Conservation (phyloP, 2,329 filamentous ascomycete species). For the Colletotrichum brevisporum region DNA sequence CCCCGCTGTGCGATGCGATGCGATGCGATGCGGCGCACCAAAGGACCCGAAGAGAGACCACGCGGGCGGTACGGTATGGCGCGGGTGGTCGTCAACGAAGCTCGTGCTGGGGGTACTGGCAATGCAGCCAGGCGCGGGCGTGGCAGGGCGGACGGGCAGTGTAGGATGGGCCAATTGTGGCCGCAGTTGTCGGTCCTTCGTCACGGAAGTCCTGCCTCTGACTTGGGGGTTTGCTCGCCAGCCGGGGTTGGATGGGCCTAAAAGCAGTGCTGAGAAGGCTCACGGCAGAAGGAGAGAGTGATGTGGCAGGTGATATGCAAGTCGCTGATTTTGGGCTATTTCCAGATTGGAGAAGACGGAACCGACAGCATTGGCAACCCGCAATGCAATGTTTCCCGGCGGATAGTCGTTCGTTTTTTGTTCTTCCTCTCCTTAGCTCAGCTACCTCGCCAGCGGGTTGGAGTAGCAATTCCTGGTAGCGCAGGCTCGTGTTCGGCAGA, state of each 20-base stretch:
- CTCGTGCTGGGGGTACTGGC: conserved; percentile 33
- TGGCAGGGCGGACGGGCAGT: conserved; percentile 36
- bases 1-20: conserved; percentile 33
- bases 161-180: conserved; percentile 39
- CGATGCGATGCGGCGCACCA: conserved; percentile 32
- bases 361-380: conserved; percentile 42
- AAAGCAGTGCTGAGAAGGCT: conserved; percentile 56
- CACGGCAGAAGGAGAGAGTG: conserved; percentile 55
- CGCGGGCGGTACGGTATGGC: conserved; percentile 21
- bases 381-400: conserved; percentile 31
- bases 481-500: conserved; percentile 28
- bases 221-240: conserved; percentile 46
- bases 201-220: conserved; percentile 42
- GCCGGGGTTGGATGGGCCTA: conserved; percentile 51
- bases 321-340: conserved; percentile 58
- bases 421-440: conserved; percentile 11
- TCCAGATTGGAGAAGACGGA: conserved; percentile 47
- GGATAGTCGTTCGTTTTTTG: conserved; percentile 31
- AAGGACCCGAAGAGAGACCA: conserved; percentile 24
- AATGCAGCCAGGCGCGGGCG: conserved; percentile 37
- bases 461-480: conserved; percentile 18
- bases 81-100: conserved; percentile 23
- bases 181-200: conserved; percentile 32
- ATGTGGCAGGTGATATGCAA: conserved; percentile 63
- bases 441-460: conserved; percentile 24